Evolutionary conservation across 2,329 filamentous ascomycete genomes (phyloP).

Genomic region (Pseudonectria foliicola): DNA sequence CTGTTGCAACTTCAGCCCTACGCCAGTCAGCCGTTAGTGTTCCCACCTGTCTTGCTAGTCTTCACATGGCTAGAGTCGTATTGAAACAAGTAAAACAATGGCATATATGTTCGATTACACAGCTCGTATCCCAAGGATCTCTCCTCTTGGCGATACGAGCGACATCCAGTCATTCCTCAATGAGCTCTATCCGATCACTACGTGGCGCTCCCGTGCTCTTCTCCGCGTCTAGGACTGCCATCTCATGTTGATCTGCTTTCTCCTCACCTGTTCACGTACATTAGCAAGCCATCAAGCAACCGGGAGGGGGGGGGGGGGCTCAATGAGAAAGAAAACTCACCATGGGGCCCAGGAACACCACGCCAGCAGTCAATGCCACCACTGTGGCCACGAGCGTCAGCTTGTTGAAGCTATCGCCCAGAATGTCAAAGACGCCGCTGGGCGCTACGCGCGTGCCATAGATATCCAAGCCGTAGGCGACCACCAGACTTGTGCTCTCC

Average conservation of each 20-base stretch:
- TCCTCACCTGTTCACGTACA: slow-evolving; percentile 37
- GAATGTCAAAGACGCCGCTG: slow-evolving; percentile 82
- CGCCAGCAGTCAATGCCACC: slow-evolving; percentile 67
- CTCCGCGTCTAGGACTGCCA: slow-evolving; percentile 42
- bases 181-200: slow-evolving; percentile 11
- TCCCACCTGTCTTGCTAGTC: neutral
- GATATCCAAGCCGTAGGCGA: slow-evolving; percentile 82
- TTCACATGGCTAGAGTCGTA: neutral
- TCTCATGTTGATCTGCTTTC: slow-evolving; percentile 60
- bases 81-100: slow-evolving; percentile 6
- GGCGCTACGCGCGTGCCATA: slow-evolving; percentile 85
- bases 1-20: slow-evolving; percentile 4
- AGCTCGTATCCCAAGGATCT: slow-evolving; percentile 11
- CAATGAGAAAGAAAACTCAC: slow-evolving; percentile 47
- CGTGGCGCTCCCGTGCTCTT: slow-evolving; percentile 7
- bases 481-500: slow-evolving; percentile 85
- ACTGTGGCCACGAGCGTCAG: slow-evolving; percentile 78
- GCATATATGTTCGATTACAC: slow-evolving; percentile 15
- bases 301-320: neutral
- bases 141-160: slow-evolving; percentile 8
- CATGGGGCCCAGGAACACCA: slow-evolving; percentile 74
- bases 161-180: neutral
- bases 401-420: slow-evolving; percentile 93
- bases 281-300: slow-evolving; percentile 24
- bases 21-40: slow-evolving; percentile 3